Base-by-base conservation (phyloP, 768 basidiomycete genomes). In the Paxillus rubicundulus region DNA sequence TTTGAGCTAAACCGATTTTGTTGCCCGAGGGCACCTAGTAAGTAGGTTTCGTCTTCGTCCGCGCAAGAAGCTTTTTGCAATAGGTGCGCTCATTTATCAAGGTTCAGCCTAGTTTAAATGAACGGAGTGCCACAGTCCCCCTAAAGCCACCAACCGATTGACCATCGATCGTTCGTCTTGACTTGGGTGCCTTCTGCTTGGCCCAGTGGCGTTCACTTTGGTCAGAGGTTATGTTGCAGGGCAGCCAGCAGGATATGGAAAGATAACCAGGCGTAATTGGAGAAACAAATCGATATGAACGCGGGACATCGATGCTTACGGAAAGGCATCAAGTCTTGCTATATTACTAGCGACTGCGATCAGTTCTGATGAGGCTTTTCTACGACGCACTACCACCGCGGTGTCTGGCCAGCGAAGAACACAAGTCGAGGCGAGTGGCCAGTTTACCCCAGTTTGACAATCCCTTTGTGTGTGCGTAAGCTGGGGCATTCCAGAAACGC, bases 241-340 rank as follows among this genome's bases (percentile, higher is more conserved):
- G 17, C n/a, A n/a, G 37, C 37, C 37, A 18, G 37, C 18, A n/a
- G 17, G 55, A 62, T 24, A 24, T 24, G 24, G 24, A 24, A 24
- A 24, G 24, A 24, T 49, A 21, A 67, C 21, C 65, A 52, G 60
- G 66, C 32, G 69, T 45, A 54, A 61, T 48, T n/a, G 12, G 13
- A 74, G 16, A 79, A 77, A 45, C 84, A 82, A 73, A 57, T 61
- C 52, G 59, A 68, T 63, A 70, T 66, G 68, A 68, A 46, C 55
- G 68, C 57, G 63, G 39, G 68, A 63, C 41, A 58, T 59, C 43
- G 48, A 56, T 58, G n/a, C 20, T 36, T 51, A 64, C 54, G 50
- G 51, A 47, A 55, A 24, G 36, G 36, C 32, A 43, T 37, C 5
- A 28, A 16, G 24, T 24, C 24, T 24, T 24, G 24, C 24, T 24